phyloP scores from a whole-genome alignment of 1,284 basidiomycete genomes.

The Macrocystidia cucumis region DNA sequence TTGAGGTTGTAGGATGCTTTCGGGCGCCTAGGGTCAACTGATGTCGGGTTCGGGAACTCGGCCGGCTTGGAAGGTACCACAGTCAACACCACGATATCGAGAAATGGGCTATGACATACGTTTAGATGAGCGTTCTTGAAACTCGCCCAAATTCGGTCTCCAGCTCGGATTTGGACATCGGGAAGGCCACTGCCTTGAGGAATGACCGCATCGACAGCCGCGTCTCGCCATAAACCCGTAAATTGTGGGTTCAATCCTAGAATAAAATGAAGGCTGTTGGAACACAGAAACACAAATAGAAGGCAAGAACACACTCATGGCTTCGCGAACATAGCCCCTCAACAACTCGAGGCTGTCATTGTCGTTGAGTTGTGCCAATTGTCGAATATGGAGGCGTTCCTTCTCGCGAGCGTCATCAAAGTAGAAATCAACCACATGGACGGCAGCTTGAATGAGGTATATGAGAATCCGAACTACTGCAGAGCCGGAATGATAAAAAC shows the following conservation, averaged over 20 bases:
- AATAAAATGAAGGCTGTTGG: slow-evolving; percentile 1
- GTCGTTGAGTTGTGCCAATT: slow-evolving; percentile 27
- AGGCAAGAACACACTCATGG: slow-evolving; percentile 31
- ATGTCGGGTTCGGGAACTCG: slow-evolving; percentile 36
- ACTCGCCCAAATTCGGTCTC: slow-evolving; percentile 36
- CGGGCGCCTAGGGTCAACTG: slow-evolving; percentile 32
- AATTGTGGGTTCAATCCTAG: slow-evolving; percentile 34
- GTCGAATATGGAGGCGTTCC: slow-evolving; percentile 31
- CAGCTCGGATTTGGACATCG: slow-evolving; percentile 29
- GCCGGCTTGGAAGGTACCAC: slow-evolving; percentile 17
- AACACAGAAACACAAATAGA: neutral
- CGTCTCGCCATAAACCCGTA: slow-evolving; percentile 38
- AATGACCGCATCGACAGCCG: slow-evolving; percentile 24
- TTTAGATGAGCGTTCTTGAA: slow-evolving; percentile 43
- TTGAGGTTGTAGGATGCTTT: slow-evolving; percentile 29
- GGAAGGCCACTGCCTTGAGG: slow-evolving; percentile 29
- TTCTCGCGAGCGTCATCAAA: slow-evolving; percentile 31
- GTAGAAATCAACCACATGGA: slow-evolving; percentile 51
- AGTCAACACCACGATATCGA: neutral
- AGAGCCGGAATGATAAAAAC: no score
- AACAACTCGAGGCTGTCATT: slow-evolving; percentile 27
- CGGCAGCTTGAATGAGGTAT: slow-evolving; percentile 29
- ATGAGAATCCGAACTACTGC: no score
- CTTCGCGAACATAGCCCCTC: slow-evolving; percentile 46
- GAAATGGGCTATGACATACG: slow-evolving; percentile 20